Evolutionary conservation across 2,329 filamentous ascomycete genomes (phyloP), one percentile per base, ranked within the genome.

Genomic region (Colletotrichum agaves): DNA sequence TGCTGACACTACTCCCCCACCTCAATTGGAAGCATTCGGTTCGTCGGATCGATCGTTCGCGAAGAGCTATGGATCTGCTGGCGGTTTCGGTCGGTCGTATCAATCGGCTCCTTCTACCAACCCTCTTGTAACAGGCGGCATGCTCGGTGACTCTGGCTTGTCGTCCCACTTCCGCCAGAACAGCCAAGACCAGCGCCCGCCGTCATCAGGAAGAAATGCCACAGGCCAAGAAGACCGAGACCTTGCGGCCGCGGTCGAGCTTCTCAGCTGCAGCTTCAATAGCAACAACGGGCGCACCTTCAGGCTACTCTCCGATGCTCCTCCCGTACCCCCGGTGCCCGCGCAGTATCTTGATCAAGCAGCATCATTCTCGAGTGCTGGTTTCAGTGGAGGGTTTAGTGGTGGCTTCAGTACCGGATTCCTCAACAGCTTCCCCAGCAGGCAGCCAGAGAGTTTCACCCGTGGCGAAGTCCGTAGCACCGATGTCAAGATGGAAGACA

Each of bases 1-100:
- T 59, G 90, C 91, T 43, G 93, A 97, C 77, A 98, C 94, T 53
- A 98, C 95, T 15, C 96, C 96, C 50, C 94, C 95, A 60, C 95
- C 95, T 19, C 88, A 91, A 73, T 82, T 85, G 70, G 92, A 95
- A 65, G 85, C 87, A 61, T 85, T 90, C 71, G 86, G 83, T 61
- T 78, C 80, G 59, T 81, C 81, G 15, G 85, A 86, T 72, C 79
- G 83, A 70, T 79, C 84, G 73, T 73, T 79, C 19, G 75, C 80
- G 52, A 91, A 91, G 79, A 84, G 88, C 61, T 86, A 87, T 73
- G 89, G 87, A 75, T 85, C 79, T 72, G 83, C 83, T 50, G 83
- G 83, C 70, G 84, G 82, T 19, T 88, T 89, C 79, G 92, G 93
- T 62, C 91, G 90, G 66, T 97, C 93, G 53, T 96, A 95, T 81